A percentile compares a stretch with the other conserved stretches of the same genome.
These are phyloP conservation scores for Aspergillus amoenus DNA, from an alignment of 2,329 filamentous ascomycete genomes.

Conservation along the genomic window DNA sequence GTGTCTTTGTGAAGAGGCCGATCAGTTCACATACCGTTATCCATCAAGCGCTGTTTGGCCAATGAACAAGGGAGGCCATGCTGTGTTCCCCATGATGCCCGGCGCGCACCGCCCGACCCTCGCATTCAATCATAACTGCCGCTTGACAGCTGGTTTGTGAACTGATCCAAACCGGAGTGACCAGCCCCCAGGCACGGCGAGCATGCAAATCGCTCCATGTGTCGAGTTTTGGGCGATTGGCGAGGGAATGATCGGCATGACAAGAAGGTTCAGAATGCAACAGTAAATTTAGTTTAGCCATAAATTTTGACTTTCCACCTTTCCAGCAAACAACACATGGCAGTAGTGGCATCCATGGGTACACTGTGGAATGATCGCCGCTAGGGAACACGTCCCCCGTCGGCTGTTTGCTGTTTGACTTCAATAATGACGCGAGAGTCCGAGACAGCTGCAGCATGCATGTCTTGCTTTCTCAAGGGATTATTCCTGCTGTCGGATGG, in stretches of 20 bases:
- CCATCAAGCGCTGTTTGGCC: not conserved
- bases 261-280: no score
- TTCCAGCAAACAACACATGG: conserved; percentile 21
- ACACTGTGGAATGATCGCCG: conserved; percentile 24
- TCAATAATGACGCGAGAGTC: not conserved
- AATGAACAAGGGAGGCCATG: not conserved
- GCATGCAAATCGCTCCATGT: not conserved
- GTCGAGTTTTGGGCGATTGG: not conserved
- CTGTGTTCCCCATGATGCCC: not conserved
- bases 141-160: not conserved
- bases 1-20: not conserved
- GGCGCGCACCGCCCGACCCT: no score
- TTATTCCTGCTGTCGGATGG: not conserved
- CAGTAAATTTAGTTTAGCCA: no score
- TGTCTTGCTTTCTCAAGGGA: not conserved
- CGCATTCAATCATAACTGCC: not conserved
- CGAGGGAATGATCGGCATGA: no score
- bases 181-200: no score
- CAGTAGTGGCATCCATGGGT: conserved; percentile 21
- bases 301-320: conserved; percentile 15
- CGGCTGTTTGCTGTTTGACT: not conserved
- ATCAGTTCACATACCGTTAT: not conserved
- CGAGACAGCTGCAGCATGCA: not conserved
- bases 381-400: conserved; percentile 20
- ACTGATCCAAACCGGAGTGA: not conserved